phyloP scores from a whole-genome alignment of 2,329 filamentous ascomycete genomes.

The Myriosclerotinia scirpicola region DNA sequence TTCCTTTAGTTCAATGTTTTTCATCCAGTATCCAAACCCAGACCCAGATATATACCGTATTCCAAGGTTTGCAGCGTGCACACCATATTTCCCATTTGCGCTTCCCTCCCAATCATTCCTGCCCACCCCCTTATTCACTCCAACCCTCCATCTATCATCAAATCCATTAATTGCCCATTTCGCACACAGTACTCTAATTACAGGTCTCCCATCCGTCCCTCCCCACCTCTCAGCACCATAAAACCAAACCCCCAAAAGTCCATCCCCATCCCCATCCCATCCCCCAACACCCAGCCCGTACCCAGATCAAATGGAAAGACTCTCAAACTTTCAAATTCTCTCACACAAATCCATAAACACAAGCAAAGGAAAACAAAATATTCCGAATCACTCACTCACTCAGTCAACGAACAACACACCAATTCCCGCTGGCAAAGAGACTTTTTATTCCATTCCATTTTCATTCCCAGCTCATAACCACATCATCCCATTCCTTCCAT shows the following conservation, averaged over 20 bases:
- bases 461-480: neutral
- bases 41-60: no score
- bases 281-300: no score
- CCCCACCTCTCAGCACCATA: neutral
- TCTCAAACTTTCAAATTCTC: neutral
- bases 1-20: no score
- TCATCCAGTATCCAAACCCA: no score
- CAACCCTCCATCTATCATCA: neutral
- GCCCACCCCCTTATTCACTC: neutral
- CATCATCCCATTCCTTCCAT: constrained; percentile 9
- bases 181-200: no score
- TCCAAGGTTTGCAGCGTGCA: no score
- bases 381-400: neutral
- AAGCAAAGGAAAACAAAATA: no score
- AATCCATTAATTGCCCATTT: neutral
- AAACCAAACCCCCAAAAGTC: neutral
- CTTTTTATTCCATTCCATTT: constrained; percentile 12
- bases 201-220: neutral
- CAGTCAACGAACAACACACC: neutral
- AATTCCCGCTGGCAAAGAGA: neutral
- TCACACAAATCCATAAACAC: neutral
- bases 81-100: no score
- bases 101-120: neutral
- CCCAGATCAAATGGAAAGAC: neutral
- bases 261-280: neutral